These are phyloP conservation scores for Cupressus sempervirens DNA, from an alignment of 75 land plant genomes.

Conservation along the genomic window DNA sequence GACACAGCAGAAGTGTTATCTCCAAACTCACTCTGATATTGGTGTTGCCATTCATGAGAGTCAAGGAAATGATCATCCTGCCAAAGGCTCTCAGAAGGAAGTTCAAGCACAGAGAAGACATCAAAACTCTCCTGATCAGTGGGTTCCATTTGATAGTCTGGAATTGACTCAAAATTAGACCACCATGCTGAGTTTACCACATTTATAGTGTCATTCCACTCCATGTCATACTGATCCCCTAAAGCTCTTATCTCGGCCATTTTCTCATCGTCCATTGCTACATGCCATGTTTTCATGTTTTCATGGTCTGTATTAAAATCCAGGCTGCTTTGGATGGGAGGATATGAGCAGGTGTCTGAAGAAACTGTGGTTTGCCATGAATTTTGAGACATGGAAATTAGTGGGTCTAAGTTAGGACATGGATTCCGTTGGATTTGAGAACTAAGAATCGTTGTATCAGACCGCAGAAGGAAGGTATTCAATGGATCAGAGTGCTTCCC, in stretches of 20 bases:
- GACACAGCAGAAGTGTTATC: neutral
- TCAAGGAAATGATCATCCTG: neutral
- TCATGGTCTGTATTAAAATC: neutral
- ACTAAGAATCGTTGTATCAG: neutral
- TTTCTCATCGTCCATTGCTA: slow-evolving; percentile 45
- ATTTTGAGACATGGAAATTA: neutral
- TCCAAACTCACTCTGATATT: neutral
- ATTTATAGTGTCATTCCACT: slow-evolving; percentile 50
- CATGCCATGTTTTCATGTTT: neutral
- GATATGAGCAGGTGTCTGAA: neutral
- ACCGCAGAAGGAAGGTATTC: neutral
- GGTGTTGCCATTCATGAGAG: neutral
- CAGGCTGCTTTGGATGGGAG: neutral
- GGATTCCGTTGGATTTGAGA: neutral
- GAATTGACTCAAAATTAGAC: slow-evolving; percentile 30
- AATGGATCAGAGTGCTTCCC: neutral
- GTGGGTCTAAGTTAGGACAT: neutral
- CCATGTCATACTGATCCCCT: slow-evolving; percentile 58
- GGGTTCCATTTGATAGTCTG: neutral
- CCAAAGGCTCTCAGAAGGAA: slow-evolving; percentile 12
- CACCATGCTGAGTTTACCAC: slow-evolving; percentile 51
- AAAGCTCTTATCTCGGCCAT: slow-evolving; percentile 54
- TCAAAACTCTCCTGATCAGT: neutral
- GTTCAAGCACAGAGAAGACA: neutral
- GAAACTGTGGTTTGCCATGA: slow-evolving; percentile 5